Evolutionary conservation across 179 eudicot species (phyloP).

Genomic region (Spinacia oleracea): DNA sequence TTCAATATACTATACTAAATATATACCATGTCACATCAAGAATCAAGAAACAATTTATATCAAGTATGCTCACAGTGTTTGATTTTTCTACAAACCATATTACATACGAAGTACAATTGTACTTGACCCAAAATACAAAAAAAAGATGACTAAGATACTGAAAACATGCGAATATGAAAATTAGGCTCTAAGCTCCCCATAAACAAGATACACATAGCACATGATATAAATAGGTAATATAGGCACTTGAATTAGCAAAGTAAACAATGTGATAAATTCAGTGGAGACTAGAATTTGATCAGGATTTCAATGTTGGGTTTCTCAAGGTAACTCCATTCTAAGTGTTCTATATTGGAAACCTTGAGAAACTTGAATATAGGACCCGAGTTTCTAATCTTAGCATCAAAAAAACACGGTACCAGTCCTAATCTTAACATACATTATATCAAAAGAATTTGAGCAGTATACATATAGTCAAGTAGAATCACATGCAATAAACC

Average conservation of each 20-base stretch:
- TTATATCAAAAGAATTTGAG: too few relatives aligned
- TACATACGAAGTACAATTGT: too few relatives aligned
- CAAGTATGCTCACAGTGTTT: background rate
- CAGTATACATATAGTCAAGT: too few relatives aligned
- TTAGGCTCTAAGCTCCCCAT: background rate
- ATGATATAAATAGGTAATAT: background rate
- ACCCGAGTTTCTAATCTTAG: too few relatives aligned
- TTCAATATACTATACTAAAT: too few relatives aligned
- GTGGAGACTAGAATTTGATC: background rate
- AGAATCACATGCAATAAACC: too few relatives aligned
- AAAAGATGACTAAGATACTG: background rate
- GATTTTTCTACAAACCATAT: background rate
- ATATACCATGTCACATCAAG: too few relatives aligned
- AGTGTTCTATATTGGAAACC: background rate
- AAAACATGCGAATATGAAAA: background rate
- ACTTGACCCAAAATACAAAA: background rate
- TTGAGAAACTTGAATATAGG: too few relatives aligned
- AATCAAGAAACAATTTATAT: too few relatives aligned
- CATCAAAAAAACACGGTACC: too few relatives aligned
- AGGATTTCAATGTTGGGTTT: background rate
- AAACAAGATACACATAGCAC: background rate
- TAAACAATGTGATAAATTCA: background rate
- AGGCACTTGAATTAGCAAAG: too few relatives aligned
- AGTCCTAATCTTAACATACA: too few relatives aligned
- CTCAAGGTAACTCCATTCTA: background rate